Evolutionary conservation across 1,284 basidiomycete genomes (phyloP), one percentile per base, ranked within the genome.

Genomic region (Lentinus polychrous): DNA sequence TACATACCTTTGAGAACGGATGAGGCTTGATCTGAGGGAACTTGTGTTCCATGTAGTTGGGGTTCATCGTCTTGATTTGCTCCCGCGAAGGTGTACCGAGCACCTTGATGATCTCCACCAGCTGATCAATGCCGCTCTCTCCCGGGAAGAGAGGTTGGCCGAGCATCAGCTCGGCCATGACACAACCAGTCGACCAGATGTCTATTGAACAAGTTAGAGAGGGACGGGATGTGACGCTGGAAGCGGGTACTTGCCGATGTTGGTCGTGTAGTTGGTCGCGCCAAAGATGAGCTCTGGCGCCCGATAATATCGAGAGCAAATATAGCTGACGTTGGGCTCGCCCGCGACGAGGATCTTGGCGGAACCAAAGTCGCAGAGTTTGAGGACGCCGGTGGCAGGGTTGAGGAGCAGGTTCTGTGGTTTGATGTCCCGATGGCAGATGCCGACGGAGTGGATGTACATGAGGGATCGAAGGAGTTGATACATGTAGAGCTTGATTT

Each of bases 1-100:
- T 34, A 63, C 69, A 33, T 55, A 86, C 88, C 80, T 94, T 94
- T 62, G 85, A 87, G 76, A 94, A 94, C 1, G 92, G 91, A 65
- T 96, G 91, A 34, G 94, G 93, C 68, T 96, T 95, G 76, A 99
- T 99, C 71, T 99, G 95, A 7, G 95, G 95, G 78, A 99, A 99
- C 71, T 98, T 98, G 83, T 99, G 95, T 69, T 99, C 96, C 96
- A 99, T 99, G 74, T 99, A 99, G 74, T 95, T 95, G 45, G 96
- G 95, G 72, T 99, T 99, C 95, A 99, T 99, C 58, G 96, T 98
- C 86, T 98, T 98, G 81, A 99, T 99, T 71, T 99, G 96, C 66
- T 99, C 96, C 59, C 95, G 78, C 50, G 95, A 95, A 0, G 95
- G 95, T 18, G 96, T 99, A 17, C 95, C 95, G 53, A 99, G 82